phyloP scores from a whole-genome alignment of 176 grass and related monocot genomes.

The Hordeum vulgare region DNA sequence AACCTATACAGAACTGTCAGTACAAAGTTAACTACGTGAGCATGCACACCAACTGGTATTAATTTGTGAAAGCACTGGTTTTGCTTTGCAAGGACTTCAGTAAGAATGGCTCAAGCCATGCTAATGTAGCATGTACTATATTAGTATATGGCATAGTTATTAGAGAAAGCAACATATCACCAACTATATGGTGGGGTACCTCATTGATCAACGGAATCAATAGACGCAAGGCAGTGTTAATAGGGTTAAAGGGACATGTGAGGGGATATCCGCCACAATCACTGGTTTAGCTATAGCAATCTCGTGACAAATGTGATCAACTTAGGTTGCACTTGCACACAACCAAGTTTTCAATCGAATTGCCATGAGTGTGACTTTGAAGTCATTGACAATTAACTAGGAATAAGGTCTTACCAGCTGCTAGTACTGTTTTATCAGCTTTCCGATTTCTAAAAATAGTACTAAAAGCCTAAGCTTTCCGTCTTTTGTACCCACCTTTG shows the following conservation, averaged over 20 bases:
- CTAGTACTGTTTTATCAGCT: background rate
- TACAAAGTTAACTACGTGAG: background rate
- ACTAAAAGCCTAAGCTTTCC: background rate
- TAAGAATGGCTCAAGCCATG: background rate
- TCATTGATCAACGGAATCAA: conserved; percentile 17
- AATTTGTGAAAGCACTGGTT: background rate
- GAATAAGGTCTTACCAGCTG: background rate
- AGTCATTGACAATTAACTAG: background rate
- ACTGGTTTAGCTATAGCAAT: background rate
- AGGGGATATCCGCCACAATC: background rate
- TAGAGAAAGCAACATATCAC: conserved; percentile 16
- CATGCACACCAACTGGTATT: background rate
- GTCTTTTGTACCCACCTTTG: background rate
- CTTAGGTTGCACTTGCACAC: background rate
- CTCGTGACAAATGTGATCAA: background rate
- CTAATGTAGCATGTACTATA: background rate
- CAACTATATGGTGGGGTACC: conserved; percentile 9
- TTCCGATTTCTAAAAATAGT: background rate
- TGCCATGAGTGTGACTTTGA: background rate
- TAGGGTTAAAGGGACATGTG: background rate
- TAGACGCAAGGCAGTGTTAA: background rate
- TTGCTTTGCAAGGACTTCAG: background rate
- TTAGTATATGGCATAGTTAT: background rate
- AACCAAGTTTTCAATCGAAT: background rate
- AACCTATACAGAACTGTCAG: background rate